Evolutionary conservation across 2,329 filamentous ascomycete species (phyloP), one percentile per base, ranked within the genome.

Genomic region (Penicillium sp.): DNA sequence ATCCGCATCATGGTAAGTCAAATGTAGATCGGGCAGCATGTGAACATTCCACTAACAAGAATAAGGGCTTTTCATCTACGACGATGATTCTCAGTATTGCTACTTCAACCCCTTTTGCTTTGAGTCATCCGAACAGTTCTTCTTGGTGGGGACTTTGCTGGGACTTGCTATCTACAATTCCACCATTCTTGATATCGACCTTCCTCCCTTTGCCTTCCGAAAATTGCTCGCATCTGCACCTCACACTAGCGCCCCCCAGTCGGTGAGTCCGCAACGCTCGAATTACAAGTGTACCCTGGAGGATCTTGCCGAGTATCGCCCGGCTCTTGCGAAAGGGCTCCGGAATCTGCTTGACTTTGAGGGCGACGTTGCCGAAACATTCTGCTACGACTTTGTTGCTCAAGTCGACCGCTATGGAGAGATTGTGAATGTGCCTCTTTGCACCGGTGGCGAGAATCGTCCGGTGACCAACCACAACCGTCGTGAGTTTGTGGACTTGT

Each of bases 151-250:
- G 1, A 87, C 93, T 9, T 76, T 95, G 6, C 76, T 96, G 39
- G 90, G 90, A 1, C 73, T 96, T 43, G 90, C 90, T 10, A 94
- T 96, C 46, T 94, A 95, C 69, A 95, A 96, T 64, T 94, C 87
- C 2, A 95, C 87, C 0, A 95, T 95, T 51, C 73, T 96, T 13
- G 90, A 95, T 59, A 79, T 95, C 33, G 86, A 87, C 2, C 76
- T 96, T 14, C 90, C 90, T 1, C 86, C 89, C 0, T 94, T 95
- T 62, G 84, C 86, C 1, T 96, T 94, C 60, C 83, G 87, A 50
- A 95, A 94, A 63, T 76, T 96, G 14, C 74, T 95, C 27, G 81
- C 86, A 3, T 81, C 87, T 7, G 84, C 84, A 1, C 86, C 87
- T n/a, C 67, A 75, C 2, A 73, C 78, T 8, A 72, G 74, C 15